A percentile compares a stretch with the other conserved stretches of the same genome.
These are phyloP conservation scores for Botrytis fragariae DNA, from an alignment of 2,329 filamentous ascomycete species.

Conservation along the genomic window DNA sequence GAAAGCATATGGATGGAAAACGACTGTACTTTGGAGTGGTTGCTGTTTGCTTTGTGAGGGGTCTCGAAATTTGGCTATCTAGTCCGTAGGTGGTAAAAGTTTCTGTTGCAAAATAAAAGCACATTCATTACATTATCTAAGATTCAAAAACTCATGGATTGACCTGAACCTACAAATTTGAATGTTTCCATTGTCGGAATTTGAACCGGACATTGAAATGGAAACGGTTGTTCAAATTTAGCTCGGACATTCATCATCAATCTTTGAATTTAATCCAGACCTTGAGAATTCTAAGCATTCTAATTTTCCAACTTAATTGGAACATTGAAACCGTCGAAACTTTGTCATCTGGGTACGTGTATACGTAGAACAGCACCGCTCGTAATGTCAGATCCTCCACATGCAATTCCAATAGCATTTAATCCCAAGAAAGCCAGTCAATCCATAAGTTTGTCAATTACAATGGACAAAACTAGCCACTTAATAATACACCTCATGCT, in stretches of 20 bases:
- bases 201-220: no score
- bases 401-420: not conserved
- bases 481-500: not conserved
- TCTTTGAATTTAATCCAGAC: not conserved
- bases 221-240: not conserved
- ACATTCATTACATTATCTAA: not conserved
- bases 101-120: not conserved
- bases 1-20: conserved; percentile 5
- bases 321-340: not conserved
- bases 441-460: not conserved
- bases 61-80: conserved; percentile 1
- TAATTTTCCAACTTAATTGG: no score
- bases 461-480: not conserved
- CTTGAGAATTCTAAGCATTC: not conserved
- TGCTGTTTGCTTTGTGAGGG: not conserved
- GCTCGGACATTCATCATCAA: not conserved
- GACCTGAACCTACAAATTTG: not conserved
- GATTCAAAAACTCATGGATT: not conserved
- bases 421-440: not conserved
- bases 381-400: not conserved
- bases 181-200: no score
- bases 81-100: not conserved
- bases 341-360: not conserved
- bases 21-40: not conserved
- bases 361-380: not conserved